phyloP scores from a whole-genome alignment of 1,284 basidiomycete species.

The Thecaphora thlaspeos region DNA sequence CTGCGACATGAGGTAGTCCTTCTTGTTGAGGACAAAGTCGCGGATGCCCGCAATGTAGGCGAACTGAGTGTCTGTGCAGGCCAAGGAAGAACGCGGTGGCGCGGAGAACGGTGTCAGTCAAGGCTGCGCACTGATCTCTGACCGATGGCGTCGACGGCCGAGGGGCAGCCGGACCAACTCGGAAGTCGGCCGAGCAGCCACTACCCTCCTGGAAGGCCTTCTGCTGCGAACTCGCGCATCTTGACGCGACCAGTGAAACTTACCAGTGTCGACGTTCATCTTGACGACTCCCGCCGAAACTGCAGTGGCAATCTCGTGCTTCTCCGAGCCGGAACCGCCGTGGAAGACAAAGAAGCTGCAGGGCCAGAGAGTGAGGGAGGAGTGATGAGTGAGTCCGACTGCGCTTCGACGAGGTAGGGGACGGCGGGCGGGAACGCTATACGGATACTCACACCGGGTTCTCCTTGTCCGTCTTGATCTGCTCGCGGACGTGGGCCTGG shows the following conservation, averaged over 20 bases:
- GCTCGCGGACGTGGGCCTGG: conserved; percentile 73
- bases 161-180: too few species aligned
- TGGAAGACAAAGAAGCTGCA: conserved; percentile 92
- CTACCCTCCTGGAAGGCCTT: too few species aligned
- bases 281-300: conserved; percentile 74
- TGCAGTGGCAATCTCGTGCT: conserved; percentile 92
- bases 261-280: conserved; percentile 58
- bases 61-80: conserved; percentile 66
- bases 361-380: too few species aligned
- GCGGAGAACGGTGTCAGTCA: too few species aligned
- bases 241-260: too few species aligned
- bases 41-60: conserved; percentile 84
- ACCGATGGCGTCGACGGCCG: too few species aligned
- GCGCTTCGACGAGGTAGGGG: neutral
- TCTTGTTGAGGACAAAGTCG: conserved; percentile 57
- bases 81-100: neutral
- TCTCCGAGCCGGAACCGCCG: conserved; percentile 95
- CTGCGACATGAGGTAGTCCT: conserved; percentile 56
- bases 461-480: conserved; percentile 67
- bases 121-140: too few species aligned
- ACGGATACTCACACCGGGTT: conserved; percentile 66
- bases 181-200: too few species aligned
- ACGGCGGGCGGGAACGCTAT: too few species aligned
- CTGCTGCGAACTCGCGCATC: too few species aligned
- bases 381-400: too few species aligned